Evolutionary conservation across 257 asterid species (phyloP).

Genomic region (Lycium ferocissimum): DNA sequence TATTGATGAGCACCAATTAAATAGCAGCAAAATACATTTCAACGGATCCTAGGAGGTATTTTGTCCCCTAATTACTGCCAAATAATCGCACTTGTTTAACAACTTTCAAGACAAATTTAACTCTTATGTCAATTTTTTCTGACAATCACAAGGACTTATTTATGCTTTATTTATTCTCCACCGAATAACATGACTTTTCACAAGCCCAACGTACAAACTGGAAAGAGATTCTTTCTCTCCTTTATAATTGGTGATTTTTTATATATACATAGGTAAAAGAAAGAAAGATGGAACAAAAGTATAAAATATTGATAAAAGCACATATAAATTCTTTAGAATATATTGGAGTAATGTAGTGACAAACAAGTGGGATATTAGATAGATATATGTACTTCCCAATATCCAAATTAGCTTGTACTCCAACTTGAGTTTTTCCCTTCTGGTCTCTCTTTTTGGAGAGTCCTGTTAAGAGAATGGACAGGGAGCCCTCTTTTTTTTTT

Average conservation of each 20-base stretch:
- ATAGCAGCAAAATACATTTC: neutral
- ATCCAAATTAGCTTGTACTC: neutral
- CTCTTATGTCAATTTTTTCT: neutral
- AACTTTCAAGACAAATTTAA: neutral
- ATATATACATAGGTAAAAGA: neutral
- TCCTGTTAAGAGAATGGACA: neutral
- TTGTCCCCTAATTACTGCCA: conserved; percentile 1
- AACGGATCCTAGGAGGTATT: conserved; percentile 25
- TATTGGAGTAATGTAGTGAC: neutral
- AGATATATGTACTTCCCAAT: neutral
- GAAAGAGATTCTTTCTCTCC: neutral
- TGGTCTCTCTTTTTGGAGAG: neutral
- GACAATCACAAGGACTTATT: neutral
- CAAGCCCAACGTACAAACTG: neutral
- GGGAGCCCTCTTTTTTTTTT: neutral
- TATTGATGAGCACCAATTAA: neutral
- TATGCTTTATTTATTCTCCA: neutral
- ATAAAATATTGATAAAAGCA: neutral
- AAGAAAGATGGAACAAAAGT: neutral
- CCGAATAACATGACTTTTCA: conserved; percentile 16
- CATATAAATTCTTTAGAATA: neutral
- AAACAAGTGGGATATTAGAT: neutral
- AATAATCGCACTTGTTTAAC: neutral
- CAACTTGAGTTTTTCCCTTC: neutral
- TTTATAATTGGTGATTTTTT: neutral